These are phyloP conservation scores for Hypoxylon sp. DNA, from an alignment of 2,329 filamentous ascomycete genomes.

Conservation along the genomic window DNA sequence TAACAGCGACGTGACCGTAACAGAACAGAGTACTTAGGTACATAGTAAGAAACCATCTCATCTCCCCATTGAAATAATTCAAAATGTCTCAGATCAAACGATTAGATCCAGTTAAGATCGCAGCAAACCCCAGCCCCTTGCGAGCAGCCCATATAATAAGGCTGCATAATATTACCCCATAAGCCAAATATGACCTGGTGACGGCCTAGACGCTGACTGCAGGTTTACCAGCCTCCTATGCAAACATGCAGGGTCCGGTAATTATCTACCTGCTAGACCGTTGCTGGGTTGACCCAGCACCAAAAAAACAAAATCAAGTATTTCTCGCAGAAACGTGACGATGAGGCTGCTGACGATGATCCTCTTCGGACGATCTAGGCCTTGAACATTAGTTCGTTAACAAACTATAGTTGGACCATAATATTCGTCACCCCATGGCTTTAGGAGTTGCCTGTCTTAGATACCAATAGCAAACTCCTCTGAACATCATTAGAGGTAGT, in stretches of 20 bases:
- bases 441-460: neutral
- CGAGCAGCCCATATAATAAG: conserved; percentile 1
- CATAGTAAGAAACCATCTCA: conserved; percentile 14
- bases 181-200: neutral
- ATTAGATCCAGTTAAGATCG: neutral
- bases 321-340: conserved; percentile 13
- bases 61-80: conserved; percentile 11
- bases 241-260: neutral
- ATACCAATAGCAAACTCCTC: neutral
- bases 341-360: conserved; percentile 7
- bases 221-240: conserved; percentile 11
- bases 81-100: conserved; percentile 11
- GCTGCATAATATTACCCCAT: conserved; percentile 4
- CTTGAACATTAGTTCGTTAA: neutral
- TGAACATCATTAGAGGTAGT: neutral
- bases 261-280: neutral
- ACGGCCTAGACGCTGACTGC: conserved; percentile 15
- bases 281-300: neutral
- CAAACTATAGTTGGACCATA: neutral
- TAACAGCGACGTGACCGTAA: conserved; percentile 1
- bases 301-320: neutral
- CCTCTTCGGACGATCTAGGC: neutral
- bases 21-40: neutral
- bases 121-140: neutral
- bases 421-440: neutral